phyloP scores from a whole-genome alignment of 371 early-diverging fungal genomes.

The Choanephora cucurbitarum region DNA sequence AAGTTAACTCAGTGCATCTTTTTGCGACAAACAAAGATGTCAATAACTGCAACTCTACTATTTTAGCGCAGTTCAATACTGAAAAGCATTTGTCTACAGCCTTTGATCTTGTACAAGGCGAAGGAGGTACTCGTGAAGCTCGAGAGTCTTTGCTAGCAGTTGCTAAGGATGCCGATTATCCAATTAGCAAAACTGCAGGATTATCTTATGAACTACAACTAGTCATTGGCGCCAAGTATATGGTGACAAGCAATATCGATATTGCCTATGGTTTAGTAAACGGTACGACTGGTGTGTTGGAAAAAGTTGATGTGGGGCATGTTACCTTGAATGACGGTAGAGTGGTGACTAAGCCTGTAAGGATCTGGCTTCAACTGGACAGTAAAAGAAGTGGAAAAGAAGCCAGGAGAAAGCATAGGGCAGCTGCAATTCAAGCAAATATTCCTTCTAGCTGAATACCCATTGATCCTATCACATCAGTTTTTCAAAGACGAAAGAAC shows the following conservation, averaged over 20 bases:
- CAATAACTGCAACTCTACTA: neutral
- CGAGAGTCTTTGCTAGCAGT: neutral
- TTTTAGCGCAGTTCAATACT: neutral
- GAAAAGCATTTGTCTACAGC: neutral
- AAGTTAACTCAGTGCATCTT: neutral
- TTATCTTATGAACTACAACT: neutral
- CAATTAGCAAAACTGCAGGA: neutral
- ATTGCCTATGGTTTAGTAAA: slow-evolving; percentile 2
- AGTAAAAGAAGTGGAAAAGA: neutral
- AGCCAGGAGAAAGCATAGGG: neutral
- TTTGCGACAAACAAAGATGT: neutral
- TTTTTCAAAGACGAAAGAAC: neutral
- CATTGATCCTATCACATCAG: neutral
- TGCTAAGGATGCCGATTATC: neutral
- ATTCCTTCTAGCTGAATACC: neutral
- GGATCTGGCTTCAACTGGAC: neutral
- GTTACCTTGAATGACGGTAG: neutral
- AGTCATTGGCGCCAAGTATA: neutral
- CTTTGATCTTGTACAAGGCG: neutral
- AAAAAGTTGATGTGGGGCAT: neutral
- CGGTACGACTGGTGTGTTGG: neutral
- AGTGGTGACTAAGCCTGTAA: neutral
- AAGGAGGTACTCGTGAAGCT: neutral
- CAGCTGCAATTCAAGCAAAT: neutral
- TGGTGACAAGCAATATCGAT: slow-evolving; percentile 2